phyloP scores from a whole-genome alignment of 257 asterid species.

The Przewalskia tangutica region DNA sequence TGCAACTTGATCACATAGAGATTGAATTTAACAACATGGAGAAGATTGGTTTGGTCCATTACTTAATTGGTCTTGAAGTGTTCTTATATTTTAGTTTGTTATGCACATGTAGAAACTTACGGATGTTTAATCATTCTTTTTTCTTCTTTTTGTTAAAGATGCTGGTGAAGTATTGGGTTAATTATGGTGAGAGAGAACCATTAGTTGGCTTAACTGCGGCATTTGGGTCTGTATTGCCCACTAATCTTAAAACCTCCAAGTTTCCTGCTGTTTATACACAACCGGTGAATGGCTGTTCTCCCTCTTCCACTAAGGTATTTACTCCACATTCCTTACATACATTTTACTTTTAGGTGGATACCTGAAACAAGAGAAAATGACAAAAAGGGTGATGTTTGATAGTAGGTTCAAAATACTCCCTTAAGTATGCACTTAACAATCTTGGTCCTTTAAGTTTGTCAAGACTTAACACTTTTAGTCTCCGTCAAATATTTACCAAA shows the following conservation, averaged over 20 bases:
- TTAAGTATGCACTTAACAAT: no score
- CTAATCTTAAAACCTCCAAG: slow-evolving; percentile 35
- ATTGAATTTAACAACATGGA: neutral
- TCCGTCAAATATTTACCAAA: no score
- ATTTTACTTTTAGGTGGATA: neutral
- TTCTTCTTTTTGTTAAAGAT: slow-evolving; percentile 32
- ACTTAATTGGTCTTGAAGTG: neutral
- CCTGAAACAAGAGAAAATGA: neutral
- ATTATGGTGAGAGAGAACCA: slow-evolving; percentile 38
- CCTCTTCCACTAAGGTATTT: slow-evolving; percentile 49
- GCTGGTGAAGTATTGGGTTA: slow-evolving; percentile 54
- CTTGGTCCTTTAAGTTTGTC: no score
- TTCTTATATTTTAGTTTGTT: neutral
- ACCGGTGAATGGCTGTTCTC: slow-evolving; percentile 59
- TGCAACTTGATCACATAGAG: neutral
- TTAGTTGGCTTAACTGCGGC: slow-evolving; percentile 61
- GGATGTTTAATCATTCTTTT: neutral
- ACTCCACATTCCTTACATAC: neutral
- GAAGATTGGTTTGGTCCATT: neutral
- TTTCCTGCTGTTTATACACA: slow-evolving; percentile 37
- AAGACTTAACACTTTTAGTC: no score
- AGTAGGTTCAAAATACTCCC: no score
- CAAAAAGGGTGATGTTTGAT: no score
- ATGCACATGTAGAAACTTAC: neutral
- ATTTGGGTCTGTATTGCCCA: slow-evolving; percentile 69